These are phyloP conservation scores for Beauveria sp. DNA, from an alignment of 2,329 filamentous ascomycete species.

Conservation along the genomic window DNA sequence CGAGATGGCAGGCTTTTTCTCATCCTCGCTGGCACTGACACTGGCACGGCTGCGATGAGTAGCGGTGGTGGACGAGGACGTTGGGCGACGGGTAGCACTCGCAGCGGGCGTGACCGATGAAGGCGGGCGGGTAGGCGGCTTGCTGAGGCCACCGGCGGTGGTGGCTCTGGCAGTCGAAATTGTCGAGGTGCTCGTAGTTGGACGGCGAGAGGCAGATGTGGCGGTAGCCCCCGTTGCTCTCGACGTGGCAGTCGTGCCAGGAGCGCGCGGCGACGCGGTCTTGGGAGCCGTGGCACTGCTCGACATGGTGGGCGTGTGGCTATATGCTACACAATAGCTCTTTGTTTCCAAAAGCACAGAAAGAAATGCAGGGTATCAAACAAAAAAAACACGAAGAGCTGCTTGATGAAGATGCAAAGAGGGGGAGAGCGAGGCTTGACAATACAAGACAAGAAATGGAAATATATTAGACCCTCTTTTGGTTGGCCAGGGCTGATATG, in stretches of 20 bases:
- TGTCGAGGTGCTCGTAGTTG: slow-evolving; percentile 23
- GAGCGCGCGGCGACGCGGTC: slow-evolving; percentile 25
- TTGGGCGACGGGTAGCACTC: slow-evolving; percentile 25
- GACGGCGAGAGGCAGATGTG: slow-evolving; percentile 23
- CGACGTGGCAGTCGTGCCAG: slow-evolving; percentile 22
- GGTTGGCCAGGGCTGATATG: background rate
- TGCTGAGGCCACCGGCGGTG: slow-evolving; percentile 32
- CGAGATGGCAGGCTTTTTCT: slow-evolving; percentile 34
- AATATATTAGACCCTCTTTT: slow-evolving; percentile 7
- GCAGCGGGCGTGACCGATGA: slow-evolving; percentile 23
- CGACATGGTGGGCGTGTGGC: slow-evolving; percentile 7
- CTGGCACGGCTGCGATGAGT: slow-evolving; percentile 40
- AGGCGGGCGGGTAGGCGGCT: slow-evolving; percentile 42
- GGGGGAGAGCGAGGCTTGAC: slow-evolving; percentile 4
- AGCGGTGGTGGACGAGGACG: slow-evolving; percentile 28
- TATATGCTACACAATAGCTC: background rate
- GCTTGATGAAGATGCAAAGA: slow-evolving; percentile 9
- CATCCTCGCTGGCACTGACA: slow-evolving; percentile 43
- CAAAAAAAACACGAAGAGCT: background rate
- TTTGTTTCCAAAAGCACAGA: background rate
- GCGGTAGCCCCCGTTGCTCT: slow-evolving; percentile 11
- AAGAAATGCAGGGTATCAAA: slow-evolving; percentile 7
- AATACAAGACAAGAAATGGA: background rate
- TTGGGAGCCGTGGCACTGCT: slow-evolving; percentile 19
- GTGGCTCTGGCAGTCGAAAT: slow-evolving; percentile 24